Evolutionary conservation across 2,329 filamentous ascomycete genomes (phyloP).

Genomic region (Grosmannia huntii): DNA sequence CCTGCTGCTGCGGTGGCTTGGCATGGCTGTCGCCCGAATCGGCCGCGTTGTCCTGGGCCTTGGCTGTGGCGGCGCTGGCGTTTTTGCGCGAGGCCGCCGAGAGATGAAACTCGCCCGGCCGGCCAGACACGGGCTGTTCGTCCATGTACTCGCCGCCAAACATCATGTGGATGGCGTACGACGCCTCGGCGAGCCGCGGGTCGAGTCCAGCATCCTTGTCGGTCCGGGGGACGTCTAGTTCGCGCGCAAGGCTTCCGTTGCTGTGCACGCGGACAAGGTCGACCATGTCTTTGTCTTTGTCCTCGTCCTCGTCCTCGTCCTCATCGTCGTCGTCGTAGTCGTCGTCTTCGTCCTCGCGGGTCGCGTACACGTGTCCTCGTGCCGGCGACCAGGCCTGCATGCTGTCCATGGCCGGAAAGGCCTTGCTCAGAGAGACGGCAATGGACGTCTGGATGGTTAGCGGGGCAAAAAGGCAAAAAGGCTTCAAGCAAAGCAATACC

Average conservation of each 20-base stretch:
- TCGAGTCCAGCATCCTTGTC: slow-evolving; percentile 27
- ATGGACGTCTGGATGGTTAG: slow-evolving; percentile 32
- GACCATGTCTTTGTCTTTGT: slow-evolving; percentile 6
- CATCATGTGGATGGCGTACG: slow-evolving; percentile 42
- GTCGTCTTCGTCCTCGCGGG: slow-evolving; percentile 15
- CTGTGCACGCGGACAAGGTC: slow-evolving; percentile 12
- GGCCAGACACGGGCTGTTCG: slow-evolving; percentile 54
- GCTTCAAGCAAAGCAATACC: slow-evolving; percentile 12
- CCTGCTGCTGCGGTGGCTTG: not conserved
- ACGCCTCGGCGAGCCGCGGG: slow-evolving; percentile 39
- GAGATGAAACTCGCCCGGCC: slow-evolving; percentile 52
- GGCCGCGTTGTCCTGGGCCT: not conserved
- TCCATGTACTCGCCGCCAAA: slow-evolving; percentile 54
- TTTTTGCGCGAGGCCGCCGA: slow-evolving; percentile 40
- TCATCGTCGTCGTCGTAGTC: slow-evolving; percentile 3
- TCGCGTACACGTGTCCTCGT: slow-evolving; percentile 37
- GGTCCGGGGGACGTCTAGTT: slow-evolving; percentile 12
- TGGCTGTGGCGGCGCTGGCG: slow-evolving; percentile 1
- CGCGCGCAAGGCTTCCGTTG: slow-evolving; percentile 8
- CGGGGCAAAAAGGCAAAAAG: slow-evolving; percentile 5
- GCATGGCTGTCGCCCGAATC: not conserved
- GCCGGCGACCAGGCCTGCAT: slow-evolving; percentile 43
- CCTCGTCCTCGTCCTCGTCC: slow-evolving; percentile 3
- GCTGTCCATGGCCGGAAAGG: slow-evolving; percentile 36
- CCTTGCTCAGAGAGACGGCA: slow-evolving; percentile 39